phyloP scores from a whole-genome alignment of 2,329 filamentous ascomycete genomes.

The Pseudocercospora fijiensis region DNA sequence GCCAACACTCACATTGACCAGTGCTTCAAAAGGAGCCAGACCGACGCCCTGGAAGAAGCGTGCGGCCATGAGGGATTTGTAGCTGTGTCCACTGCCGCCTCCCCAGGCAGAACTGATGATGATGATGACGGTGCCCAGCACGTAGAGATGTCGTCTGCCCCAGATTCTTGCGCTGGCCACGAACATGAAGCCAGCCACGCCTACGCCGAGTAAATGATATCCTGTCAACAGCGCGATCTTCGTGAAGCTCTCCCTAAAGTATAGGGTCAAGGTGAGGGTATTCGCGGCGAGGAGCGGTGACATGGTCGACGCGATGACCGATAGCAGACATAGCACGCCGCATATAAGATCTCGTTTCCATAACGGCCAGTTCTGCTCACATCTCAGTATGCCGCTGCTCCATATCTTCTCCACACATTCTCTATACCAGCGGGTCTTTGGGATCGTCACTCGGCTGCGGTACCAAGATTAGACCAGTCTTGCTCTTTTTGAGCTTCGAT shows the following conservation, averaged over 20 bases:
- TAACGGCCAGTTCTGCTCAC: conserved; percentile 72
- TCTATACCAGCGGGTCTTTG: conserved; percentile 73
- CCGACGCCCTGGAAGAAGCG: conserved; percentile 84
- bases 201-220: conserved; percentile 81
- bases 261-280: conserved; percentile 71
- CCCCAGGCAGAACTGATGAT: conserved; percentile 76
- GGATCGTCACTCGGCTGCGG: conserved; percentile 90
- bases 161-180: conserved; percentile 85
- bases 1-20: conserved; percentile 85
- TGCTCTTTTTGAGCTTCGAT: conserved; percentile 31
- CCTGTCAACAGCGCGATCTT: conserved; percentile 79
- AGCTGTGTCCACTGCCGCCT: conserved; percentile 65
- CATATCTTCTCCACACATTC: conserved; percentile 10
- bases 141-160: conserved; percentile 87
- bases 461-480: conserved; percentile 62
- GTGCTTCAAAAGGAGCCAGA: conserved; percentile 81
- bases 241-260: conserved; percentile 66
- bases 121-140: conserved; percentile 72
- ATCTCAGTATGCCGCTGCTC: conserved; percentile 6
- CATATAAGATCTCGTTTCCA: conserved; percentile 83
- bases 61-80: conserved; percentile 71
- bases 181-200: conserved; percentile 77
- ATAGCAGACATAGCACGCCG: conserved; percentile 71
- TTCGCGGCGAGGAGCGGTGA: conserved; percentile 87
- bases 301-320: conserved; percentile 79